phyloP scores from a whole-genome alignment of 2,329 filamentous ascomycete species.

The Monilinia laxa region DNA sequence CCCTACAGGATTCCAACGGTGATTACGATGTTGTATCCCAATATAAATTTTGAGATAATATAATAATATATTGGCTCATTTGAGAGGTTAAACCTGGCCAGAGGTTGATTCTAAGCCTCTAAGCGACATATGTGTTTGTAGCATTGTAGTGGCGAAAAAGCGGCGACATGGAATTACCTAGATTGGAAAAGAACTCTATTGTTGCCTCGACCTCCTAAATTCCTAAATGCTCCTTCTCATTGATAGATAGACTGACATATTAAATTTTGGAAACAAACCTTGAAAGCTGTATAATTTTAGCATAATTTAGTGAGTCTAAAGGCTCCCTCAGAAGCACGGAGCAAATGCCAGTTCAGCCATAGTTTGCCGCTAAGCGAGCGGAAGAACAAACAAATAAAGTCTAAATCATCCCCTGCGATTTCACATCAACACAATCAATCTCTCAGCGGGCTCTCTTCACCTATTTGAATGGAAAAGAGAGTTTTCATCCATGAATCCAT shows the following conservation, averaged over 20 bases:
- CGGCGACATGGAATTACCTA: background rate
- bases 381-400: slow-evolving; percentile 16
- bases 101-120: background rate
- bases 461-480: slow-evolving; percentile 12
- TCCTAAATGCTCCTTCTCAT: background rate
- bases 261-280: background rate
- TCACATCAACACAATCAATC: slow-evolving; percentile 17
- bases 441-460: background rate
- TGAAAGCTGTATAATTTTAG: slow-evolving; percentile 16
- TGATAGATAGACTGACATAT: background rate
- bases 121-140: no score
- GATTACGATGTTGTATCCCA: slow-evolving; percentile 1
- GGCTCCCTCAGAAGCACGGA: slow-evolving; percentile 13
- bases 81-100: background rate
- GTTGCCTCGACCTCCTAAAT: background rate
- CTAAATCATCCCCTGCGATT: slow-evolving; percentile 14
- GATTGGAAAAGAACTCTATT: slow-evolving; percentile 3
- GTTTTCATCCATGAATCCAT: slow-evolving; percentile 5
- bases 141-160: background rate
- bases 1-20: background rate
- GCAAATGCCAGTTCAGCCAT: slow-evolving; percentile 18
- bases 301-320: background rate
- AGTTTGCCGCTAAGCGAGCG: slow-evolving; percentile 17
- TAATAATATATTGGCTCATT: slow-evolving; percentile 3
- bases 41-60: slow-evolving; percentile 2